Evolutionary conservation across 768 basidiomycete genomes (phyloP).

Genomic region (Tephrocybe sp.): DNA sequence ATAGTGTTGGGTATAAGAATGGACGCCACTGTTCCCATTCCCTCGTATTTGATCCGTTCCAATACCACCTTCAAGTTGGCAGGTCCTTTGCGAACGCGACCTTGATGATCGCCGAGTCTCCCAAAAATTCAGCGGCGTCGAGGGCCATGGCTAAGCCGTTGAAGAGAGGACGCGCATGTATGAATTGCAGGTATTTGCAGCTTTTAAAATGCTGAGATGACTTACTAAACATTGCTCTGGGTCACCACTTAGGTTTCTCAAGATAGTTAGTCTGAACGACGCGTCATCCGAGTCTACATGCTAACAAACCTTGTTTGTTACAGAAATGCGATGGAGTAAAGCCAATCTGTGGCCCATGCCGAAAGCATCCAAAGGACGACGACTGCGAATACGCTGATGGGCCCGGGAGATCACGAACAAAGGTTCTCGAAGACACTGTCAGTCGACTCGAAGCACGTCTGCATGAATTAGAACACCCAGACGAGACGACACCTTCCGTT

Average conservation of each 20-base stretch:
- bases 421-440: conserved; percentile 59
- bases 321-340: conserved; percentile 68
- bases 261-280: conserved; percentile 41
- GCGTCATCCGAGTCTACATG: background rate
- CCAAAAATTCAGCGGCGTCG: conserved; percentile 28
- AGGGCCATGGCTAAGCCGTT: conserved; percentile 38
- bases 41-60: conserved; percentile 35
- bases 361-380: conserved; percentile 54
- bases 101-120: conserved; percentile 39
- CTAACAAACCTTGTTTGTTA: conserved; percentile 7
- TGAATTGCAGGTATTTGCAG: conserved; percentile 46
- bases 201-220: background rate
- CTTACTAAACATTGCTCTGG: conserved; percentile 3
- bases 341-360: conserved; percentile 65
- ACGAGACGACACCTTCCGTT: conserved; percentile 42
- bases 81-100: conserved; percentile 23
- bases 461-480: conserved; percentile 54
- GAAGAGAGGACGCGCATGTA: conserved; percentile 53
- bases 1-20: conserved; percentile 38
- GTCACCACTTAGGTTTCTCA: conserved; percentile 38
- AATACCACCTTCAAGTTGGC: conserved; percentile 21
- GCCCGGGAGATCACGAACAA: conserved; percentile 55
- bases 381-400: conserved; percentile 74
- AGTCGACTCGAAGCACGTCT: conserved; percentile 54
- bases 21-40: conserved; percentile 19